Base-by-base conservation (phyloP, 768 basidiomycete genomes). In the Hypsizygus marmoreus region DNA sequence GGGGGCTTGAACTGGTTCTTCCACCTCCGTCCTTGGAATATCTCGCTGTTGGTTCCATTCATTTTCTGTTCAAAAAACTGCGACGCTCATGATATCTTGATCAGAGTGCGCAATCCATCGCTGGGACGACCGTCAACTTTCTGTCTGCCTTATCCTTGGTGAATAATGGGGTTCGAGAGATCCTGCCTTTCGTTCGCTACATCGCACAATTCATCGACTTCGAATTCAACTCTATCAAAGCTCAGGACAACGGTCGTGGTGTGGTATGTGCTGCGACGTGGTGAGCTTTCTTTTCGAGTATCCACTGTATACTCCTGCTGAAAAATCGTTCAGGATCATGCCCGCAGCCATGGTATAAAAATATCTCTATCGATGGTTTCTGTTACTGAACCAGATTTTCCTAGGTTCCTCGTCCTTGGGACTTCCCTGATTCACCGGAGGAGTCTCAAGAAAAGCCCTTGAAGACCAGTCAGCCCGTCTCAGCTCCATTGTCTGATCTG, bases 251-350 rank as follows among this genome's bases (percentile, higher is more conserved):
- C 40, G 91, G 91, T 1, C 63, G 80, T 56, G 91, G 91, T 14
- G 92, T 93, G 28, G 82, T 94, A 25, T 91, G 91, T 59, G 86
- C 89, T 38, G 86, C 91, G 5, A 95, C 91, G n/a, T 94, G 91
- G 88, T 84, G 57, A 20, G 73, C 64, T 25, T 10, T 34, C 30
- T 30, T 22, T 14, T 13, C 28, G 26, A 8, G 8, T 11, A 5
- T 25, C 45, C 28, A 7, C 11, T 19, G 11, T 25, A 6, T 17
- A n/a, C 4, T 34, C 19, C 26, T 25, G 6, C 30, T 22, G 17
- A 35, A 41, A 12, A 30, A 35, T n/a, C 8, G n/a, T 14, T 10
- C 11, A 86, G 84, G 87, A 76, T 91, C 39, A 79, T 91, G 75
- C 90, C 89, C 16, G 79, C 82, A 40, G 89, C 89, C 3, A 70